Evolutionary conservation across 495 filamentous ascomycete genomes (phyloP), one percentile per base, ranked within the genome.

Genomic region (Amorphotheca resinae): DNA sequence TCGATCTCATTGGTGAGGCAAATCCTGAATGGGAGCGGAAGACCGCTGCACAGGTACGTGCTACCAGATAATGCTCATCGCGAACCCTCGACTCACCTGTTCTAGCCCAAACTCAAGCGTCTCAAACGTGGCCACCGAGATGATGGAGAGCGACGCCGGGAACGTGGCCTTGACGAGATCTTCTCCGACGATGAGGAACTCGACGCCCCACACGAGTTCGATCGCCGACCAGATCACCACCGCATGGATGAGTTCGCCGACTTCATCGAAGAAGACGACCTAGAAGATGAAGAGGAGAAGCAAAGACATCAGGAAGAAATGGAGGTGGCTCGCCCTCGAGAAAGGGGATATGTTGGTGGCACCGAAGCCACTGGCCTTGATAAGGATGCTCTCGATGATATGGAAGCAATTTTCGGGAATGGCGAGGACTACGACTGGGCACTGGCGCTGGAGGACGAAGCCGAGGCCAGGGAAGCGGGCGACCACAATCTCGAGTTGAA

Each of bases 351-450:
- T 45, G 67, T 82, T n/a, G 74, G 74, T 15, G 68, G 77, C 17
- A 71, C 81, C 9, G 72, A 78, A 52, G 69, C 70, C 2, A 71
- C 82, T 12, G 87, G 88, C 2, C 69, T 96, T 22, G 85, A 93
- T 58, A 87, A 93, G 58, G 86, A 85, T 51, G 84, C 87, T 0
- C 68, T 95, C 7, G 87, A 94, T 46, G 88, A 95, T 60, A 91
- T 96, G 81, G 82, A 88, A 37, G 79, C 79, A 26, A 93, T 93
- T 23, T 98, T 98, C 55, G 93, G 91, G 49, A 83, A 88, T 55
- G 88, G 91, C 33, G 82, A 82, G 34, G 91, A 98, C 47, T 98
- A 96, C 60, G 80, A 85, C 50, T 95, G 93, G 74, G 91, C 88
- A 7, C 64, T 96, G 44, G 79, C 85, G 31, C 68, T 86, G 44